Conservation (phyloP, 2,329 filamentous ascomycete species). For the Hymenoscyphus repandus region DNA sequence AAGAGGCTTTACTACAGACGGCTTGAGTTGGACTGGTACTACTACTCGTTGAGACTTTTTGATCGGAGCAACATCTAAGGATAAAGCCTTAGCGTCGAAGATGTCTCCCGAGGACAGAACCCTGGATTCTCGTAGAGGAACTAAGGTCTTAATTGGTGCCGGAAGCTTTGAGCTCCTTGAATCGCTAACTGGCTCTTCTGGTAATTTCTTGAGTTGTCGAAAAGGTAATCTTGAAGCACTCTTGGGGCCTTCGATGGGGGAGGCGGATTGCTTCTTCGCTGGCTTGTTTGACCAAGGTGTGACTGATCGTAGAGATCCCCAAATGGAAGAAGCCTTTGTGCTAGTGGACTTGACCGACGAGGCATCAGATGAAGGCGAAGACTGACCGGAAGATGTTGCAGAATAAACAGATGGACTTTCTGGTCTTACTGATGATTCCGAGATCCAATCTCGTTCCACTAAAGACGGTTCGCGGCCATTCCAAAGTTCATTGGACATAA, state of each 20-base stretch:
- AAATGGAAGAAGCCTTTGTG: slow-evolving; percentile 30
- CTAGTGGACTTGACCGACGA: slow-evolving; percentile 29
- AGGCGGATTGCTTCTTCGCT: slow-evolving; percentile 12
- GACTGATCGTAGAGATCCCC: slow-evolving; percentile 10
- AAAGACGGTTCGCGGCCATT: slow-evolving; percentile 8
- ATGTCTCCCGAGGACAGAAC: slow-evolving; percentile 23
- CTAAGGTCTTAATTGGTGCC: slow-evolving; percentile 7
- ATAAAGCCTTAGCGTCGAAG: slow-evolving; percentile 19
- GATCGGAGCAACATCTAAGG: slow-evolving; percentile 10
- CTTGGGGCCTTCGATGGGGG: slow-evolving; percentile 15
- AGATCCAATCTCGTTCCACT: slow-evolving; percentile 29
- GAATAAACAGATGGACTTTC: slow-evolving; percentile 28
- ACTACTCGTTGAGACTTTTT: slow-evolving; percentile 11
- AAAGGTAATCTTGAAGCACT: slow-evolving; percentile 16
- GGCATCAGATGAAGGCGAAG: slow-evolving; percentile 27
- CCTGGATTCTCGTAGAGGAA: slow-evolving; percentile 23
- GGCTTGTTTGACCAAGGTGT: slow-evolving; percentile 13
- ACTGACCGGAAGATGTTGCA: slow-evolving; percentile 24
- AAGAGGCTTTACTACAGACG: slow-evolving; percentile 9
- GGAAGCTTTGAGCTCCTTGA: slow-evolving; percentile 9
- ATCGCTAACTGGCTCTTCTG: neutral
- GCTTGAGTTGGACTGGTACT: neutral
- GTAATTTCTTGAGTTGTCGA: slow-evolving; percentile 8
- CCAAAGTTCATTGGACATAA: slow-evolving; percentile 28
- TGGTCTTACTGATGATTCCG: slow-evolving; percentile 29